These are phyloP conservation scores for Arabidopsis hybrid DNA, from an alignment of 441 rosid species.

Conservation along the genomic window DNA sequence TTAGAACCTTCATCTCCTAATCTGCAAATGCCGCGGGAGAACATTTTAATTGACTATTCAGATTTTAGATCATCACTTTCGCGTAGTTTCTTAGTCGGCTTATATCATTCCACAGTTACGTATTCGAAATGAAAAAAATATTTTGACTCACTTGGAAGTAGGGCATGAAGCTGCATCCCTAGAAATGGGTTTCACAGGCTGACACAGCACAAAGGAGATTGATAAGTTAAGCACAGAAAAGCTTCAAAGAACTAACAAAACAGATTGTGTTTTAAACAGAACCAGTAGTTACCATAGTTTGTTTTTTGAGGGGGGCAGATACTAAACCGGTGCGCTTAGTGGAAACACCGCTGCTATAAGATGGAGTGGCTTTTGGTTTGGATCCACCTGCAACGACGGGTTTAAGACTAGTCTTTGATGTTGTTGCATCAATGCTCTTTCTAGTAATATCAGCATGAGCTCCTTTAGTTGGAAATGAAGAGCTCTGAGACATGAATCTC, in stretches of 20 bases:
- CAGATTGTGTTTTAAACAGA: background rate
- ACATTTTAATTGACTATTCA: conserved; percentile 29
- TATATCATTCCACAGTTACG: background rate
- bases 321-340: conserved; percentile 49
- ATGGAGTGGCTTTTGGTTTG: conserved; percentile 48
- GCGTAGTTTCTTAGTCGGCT: conserved; percentile 7
- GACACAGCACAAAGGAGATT: conserved; percentile 34
- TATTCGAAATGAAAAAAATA: conserved; percentile 5
- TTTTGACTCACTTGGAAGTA: conserved; percentile 65
- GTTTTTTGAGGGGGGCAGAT: conserved; percentile 46
- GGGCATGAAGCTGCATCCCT: conserved; percentile 48
- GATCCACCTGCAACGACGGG: conserved; percentile 45
- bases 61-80: background rate
- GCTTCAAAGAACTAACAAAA: conserved; percentile 10
- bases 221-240: background rate
- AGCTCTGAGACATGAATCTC: conserved; percentile 66
- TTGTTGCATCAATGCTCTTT: conserved; percentile 62
- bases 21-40: conserved; percentile 47
- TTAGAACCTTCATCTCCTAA: conserved; percentile 53
- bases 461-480: conserved; percentile 72
- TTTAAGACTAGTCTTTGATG: conserved; percentile 51
- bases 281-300: conserved; percentile 53
- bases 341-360: conserved; percentile 42
- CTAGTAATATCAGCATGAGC: conserved; percentile 48
- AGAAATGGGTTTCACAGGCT: conserved; percentile 60